A percentile compares a stretch with the other conserved stretches of the same genome.
Conservation (phyloP, 805 yeast genomes). For the Saccharomycopsis babjevae region DNA sequence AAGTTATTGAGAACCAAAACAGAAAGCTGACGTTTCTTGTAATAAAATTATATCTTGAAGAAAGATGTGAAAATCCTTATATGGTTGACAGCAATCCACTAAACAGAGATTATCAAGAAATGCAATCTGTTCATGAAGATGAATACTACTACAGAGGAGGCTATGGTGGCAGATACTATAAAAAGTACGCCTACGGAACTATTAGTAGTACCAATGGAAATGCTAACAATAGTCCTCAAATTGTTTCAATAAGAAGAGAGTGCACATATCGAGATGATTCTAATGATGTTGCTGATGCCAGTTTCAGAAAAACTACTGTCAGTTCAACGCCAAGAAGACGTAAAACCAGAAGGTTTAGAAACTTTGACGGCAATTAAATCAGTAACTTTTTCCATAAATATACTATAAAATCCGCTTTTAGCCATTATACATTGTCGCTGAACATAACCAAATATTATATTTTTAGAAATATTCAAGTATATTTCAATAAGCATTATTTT, state of each 20-base stretch:
- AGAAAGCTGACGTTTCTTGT: slow-evolving; percentile 38
- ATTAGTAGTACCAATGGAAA: background rate
- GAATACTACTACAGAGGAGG: background rate
- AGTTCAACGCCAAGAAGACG: slow-evolving; percentile 13
- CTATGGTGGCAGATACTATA: background rate
- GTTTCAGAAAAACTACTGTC: background rate
- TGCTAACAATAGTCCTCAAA: background rate
- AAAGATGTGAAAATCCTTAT: slow-evolving; percentile 7
- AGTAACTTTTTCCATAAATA: background rate
- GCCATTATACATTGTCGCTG: background rate
- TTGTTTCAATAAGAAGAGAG: background rate
- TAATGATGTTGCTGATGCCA: background rate
- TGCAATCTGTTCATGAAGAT: background rate
- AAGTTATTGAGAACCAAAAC: slow-evolving; percentile 43
- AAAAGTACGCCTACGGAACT: background rate
- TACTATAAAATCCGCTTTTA: background rate
- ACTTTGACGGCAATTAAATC: background rate
- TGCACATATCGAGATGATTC: background rate
- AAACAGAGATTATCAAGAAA: background rate
- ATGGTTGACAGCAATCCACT: background rate
- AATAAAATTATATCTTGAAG: slow-evolving; percentile 29
- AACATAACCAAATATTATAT: background rate
- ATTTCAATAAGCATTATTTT: background rate
- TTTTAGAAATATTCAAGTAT: background rate
- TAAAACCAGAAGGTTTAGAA: slow-evolving; percentile 6